phyloP scores from a whole-genome alignment of 2,329 filamentous ascomycete genomes.

The Cladophialophora psammophila region DNA sequence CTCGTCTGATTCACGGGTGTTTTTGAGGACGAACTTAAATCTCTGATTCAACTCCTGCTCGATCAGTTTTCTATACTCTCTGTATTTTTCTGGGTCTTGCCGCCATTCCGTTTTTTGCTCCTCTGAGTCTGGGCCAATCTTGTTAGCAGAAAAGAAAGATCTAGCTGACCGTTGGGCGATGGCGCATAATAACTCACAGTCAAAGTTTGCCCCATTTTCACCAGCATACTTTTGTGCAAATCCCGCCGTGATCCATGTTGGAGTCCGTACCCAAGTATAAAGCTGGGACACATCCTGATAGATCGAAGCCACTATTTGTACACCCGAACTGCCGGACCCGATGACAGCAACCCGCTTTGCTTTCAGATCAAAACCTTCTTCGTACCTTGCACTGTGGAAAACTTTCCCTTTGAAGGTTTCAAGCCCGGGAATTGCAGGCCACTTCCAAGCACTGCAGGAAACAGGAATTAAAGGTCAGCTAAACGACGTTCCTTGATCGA shows the following conservation, averaged over 20 bases:
- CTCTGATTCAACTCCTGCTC: slow-evolving; percentile 17
- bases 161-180: neutral
- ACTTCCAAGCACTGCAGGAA: slow-evolving; percentile 62
- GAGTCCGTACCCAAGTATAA: neutral
- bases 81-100: slow-evolving; percentile 43
- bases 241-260: neutral
- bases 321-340: slow-evolving; percentile 63
- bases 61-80: slow-evolving; percentile 46
- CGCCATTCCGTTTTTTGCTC: slow-evolving; percentile 42
- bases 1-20: slow-evolving; percentile 11
- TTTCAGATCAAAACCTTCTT: slow-evolving; percentile 61
- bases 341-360: slow-evolving; percentile 65
- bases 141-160: neutral
- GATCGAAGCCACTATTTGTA: slow-evolving; percentile 61
- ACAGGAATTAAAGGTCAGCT: slow-evolving; percentile 46
- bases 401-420: slow-evolving; percentile 41
- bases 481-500: neutral
- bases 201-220: neutral
- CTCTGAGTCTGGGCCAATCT: slow-evolving; percentile 31
- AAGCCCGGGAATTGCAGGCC: slow-evolving; percentile 43
- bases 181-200: neutral
- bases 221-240: neutral
- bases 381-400: slow-evolving; percentile 43
- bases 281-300: slow-evolving; percentile 42
- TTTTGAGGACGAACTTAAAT: slow-evolving; percentile 11